Percentiles rank a stretch among this genome's conserved stretches.
These are phyloP conservation scores for Friedmanniomyces endolithicus DNA, from an alignment of 495 filamentous ascomycete species.

Conservation along the genomic window DNA sequence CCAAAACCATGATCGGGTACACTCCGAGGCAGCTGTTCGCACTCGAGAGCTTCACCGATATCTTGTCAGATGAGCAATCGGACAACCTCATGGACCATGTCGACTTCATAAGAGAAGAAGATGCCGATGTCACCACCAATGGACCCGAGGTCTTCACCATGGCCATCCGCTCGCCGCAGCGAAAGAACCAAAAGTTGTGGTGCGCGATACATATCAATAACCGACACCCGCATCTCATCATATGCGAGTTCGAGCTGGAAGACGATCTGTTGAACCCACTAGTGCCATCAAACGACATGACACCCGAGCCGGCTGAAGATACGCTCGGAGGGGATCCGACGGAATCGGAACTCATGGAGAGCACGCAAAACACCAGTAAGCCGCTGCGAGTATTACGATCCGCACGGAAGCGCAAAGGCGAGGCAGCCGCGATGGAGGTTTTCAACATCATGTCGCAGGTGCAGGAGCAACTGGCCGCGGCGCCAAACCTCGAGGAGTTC, in stretches of 20 bases:
- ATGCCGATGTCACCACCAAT: conserved; percentile 54
- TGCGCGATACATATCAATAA: conserved; percentile 71
- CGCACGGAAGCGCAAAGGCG: conserved; percentile 62
- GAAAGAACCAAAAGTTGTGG: conserved; percentile 59
- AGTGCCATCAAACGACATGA: conserved; percentile 41
- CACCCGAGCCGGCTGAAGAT: conserved; percentile 53
- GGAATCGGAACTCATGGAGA: conserved; percentile 57
- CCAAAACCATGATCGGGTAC: conserved; percentile 62
- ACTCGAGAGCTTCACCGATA: conserved; percentile 62
- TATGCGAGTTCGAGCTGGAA: conserved; percentile 88
- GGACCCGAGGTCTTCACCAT: conserved; percentile 83
- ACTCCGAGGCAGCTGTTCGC: conserved; percentile 66
- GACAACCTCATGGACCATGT: conserved; percentile 76
- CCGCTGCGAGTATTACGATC: conserved; percentile 70
- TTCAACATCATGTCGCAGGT: conserved; percentile 87
- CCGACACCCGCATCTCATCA: conserved; percentile 53
- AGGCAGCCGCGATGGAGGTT: conserved; percentile 84
- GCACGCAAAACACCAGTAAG: conserved; percentile 59
- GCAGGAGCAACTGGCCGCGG: conserved; percentile 61
- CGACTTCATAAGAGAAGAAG: conserved; percentile 74
- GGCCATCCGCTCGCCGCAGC: conserved; percentile 45
- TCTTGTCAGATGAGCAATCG: conserved; percentile 68
- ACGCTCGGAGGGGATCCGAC: conserved; percentile 60
- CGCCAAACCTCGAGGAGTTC: conserved; percentile 53
- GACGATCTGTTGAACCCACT: conserved; percentile 66